A percentile compares a stretch with the other conserved stretches of the same genome.
Conservation (phyloP, 1,139 yeast species). For the Candida gigantensis region DNA sequence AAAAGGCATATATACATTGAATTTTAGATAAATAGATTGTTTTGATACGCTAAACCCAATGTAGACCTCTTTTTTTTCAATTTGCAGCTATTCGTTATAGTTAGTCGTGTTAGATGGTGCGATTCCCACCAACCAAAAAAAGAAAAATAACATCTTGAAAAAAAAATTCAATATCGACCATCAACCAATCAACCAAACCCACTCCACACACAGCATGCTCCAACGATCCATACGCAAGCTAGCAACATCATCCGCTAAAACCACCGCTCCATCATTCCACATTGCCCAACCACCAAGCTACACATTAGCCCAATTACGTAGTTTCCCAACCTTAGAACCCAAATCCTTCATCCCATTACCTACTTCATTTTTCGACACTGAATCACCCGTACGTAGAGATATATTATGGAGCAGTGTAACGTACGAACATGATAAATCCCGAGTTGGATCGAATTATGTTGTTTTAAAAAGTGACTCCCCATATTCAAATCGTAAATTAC, state of each 20-base stretch:
- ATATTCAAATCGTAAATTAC: slow-evolving; percentile 77
- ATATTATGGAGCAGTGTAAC: slow-evolving; percentile 92
- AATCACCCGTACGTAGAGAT: slow-evolving; percentile 83
- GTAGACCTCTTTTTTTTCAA: neutral
- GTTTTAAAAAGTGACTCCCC: slow-evolving; percentile 86
- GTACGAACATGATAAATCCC: slow-evolving; percentile 83
- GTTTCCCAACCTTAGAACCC: slow-evolving; percentile 91
- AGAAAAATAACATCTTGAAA: neutral
- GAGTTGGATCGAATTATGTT: slow-evolving; percentile 89
- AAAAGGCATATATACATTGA: too few species aligned
- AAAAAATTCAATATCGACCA: neutral
- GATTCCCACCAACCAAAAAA: too few species aligned
- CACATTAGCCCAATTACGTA: slow-evolving; percentile 77
- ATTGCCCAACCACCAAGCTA: slow-evolving; percentile 62
- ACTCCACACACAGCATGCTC: slow-evolving; percentile 19
- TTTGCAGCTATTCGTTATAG: too few species aligned
- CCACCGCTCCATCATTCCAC: slow-evolving; percentile 20
- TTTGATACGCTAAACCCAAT: too few species aligned
- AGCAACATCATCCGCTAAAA: slow-evolving; percentile 25
- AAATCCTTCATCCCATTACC: slow-evolving; percentile 74
- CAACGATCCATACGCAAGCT: slow-evolving; percentile 30
- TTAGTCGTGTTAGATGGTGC: too few species aligned
- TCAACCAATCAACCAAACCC: neutral
- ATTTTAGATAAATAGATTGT: too few species aligned
- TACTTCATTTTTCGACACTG: slow-evolving; percentile 50